Percentiles rank a stretch among this genome's conserved stretches.
These are phyloP conservation scores for Podila verticillata DNA, from an alignment of 192 early-diverging fungal genomes.

Conservation along the genomic window DNA sequence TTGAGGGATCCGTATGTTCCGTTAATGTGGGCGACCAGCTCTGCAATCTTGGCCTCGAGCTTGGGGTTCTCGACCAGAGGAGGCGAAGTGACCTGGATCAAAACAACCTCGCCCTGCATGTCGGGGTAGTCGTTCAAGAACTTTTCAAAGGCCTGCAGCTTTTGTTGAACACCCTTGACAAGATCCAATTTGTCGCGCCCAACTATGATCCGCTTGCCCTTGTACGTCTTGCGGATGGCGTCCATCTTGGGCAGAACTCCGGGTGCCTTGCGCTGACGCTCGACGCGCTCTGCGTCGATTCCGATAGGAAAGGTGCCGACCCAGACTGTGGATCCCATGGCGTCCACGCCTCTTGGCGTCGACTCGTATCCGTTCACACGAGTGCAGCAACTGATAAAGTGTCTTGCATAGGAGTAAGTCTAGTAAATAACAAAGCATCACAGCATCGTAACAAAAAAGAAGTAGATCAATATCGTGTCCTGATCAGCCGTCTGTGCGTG, in stretches of 20 bases:
- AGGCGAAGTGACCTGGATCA: slow-evolving; percentile 98
- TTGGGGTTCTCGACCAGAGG: slow-evolving; percentile 71
- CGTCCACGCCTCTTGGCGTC: slow-evolving; percentile 93
- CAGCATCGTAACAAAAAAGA: background rate
- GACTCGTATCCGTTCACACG: slow-evolving; percentile 93
- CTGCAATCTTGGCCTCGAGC: slow-evolving; percentile 85
- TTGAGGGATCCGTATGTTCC: slow-evolving; percentile 93
- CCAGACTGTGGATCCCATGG: slow-evolving; percentile 78
- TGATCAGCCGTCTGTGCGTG: background rate
- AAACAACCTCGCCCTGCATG: slow-evolving; percentile 83
- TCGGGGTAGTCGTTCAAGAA: slow-evolving; percentile 92
- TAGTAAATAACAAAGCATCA: no score
- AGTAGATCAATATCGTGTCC: no score
- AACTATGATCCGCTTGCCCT: slow-evolving; percentile 92
- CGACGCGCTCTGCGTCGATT: slow-evolving; percentile 85
- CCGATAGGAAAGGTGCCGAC: slow-evolving; percentile 97
- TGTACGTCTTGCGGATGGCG: slow-evolving; percentile 83
- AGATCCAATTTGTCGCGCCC: slow-evolving; percentile 96
- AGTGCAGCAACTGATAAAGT: slow-evolving; percentile 93
- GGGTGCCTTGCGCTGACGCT: slow-evolving; percentile 66
- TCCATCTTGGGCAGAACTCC: slow-evolving; percentile 83
- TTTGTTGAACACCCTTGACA: slow-evolving; percentile 94
- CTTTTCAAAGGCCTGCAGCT: slow-evolving; percentile 92
- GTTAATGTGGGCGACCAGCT: slow-evolving; percentile 91
- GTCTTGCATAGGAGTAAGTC: slow-evolving; percentile 94